phyloP scores from a whole-genome alignment of 2,329 filamentous ascomycete species.

The Basipetospora sp. region DNA sequence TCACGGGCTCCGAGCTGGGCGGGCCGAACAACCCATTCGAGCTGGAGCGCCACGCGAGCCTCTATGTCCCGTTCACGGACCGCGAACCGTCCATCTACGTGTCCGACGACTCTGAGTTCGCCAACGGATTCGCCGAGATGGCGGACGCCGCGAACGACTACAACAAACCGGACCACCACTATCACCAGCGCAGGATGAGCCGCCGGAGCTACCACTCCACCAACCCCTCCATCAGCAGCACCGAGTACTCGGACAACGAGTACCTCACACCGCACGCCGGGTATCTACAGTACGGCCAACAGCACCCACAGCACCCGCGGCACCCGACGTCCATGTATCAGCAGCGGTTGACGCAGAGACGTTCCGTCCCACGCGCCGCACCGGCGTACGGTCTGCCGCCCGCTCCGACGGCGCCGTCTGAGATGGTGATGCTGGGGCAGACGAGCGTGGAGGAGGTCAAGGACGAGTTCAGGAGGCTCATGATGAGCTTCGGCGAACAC shows the following conservation, averaged over 20 bases:
- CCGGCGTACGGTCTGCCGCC: conserved; percentile 16
- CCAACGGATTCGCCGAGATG: conserved; percentile 20
- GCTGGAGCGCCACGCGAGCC: conserved; percentile 45
- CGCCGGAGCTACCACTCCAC: conserved; percentile 4
- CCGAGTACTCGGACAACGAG: conserved; percentile 11
- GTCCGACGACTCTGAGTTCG: conserved; percentile 41
- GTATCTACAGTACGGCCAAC: conserved; percentile 10
- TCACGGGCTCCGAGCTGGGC: conserved; percentile 41
- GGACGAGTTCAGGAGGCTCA: conserved; percentile 34
- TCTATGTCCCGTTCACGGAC: conserved; percentile 30
- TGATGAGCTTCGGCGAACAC: conserved; percentile 35
- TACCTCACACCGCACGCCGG: conserved; percentile 10
- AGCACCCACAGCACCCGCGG: conserved; percentile 8
- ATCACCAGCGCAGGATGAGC: not conserved
- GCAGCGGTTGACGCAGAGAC: not conserved
- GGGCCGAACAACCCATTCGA: conserved; percentile 47
- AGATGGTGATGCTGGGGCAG: conserved; percentile 39
- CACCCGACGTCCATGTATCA: too few species aligned
- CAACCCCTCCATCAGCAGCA: conserved; percentile 9
- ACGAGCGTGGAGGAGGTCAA: conserved; percentile 36
- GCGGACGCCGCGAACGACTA: not conserved
- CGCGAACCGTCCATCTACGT: conserved; percentile 47
- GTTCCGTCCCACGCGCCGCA: not conserved
- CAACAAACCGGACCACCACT: not conserved
- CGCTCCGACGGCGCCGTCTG: conserved; percentile 30